Evolutionary conservation across 2,329 filamentous ascomycete genomes (phyloP), one percentile per base, ranked within the genome.

Genomic region (Fusarium brevicatenulatum): DNA sequence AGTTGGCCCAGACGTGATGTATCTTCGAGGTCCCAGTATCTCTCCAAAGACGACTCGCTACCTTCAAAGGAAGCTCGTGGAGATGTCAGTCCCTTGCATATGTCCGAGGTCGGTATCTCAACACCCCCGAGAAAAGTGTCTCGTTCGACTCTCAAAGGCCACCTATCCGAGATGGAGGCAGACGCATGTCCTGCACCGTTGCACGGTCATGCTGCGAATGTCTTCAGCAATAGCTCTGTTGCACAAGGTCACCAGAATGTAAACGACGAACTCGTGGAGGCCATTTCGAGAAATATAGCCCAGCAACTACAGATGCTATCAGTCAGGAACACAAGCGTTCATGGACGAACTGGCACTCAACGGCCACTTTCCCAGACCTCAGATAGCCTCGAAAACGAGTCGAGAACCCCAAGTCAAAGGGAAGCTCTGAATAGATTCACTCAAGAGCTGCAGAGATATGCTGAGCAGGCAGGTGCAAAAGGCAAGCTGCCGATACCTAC

Each of bases 261-360:
- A 28, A 84, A 86, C 61, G 79, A 82, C 21, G 78, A 80, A 15
- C 80, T 84, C 19, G 83, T 85, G 68, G 83, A 85, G 63, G 83
- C 85, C 9, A 83, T 87, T 46, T 82, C 83, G 25, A 82, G 85
- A 58, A 84, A 81, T 46, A 78, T 87, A 37, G 81, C 80, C 10
- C 85, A 87, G 62, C 86, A 87, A 59, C 72, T 83, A 50, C 83
- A 82, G 4, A 67, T 87, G 36, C 80, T 84, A 44, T 82, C 81
- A 7, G 60, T 83, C 9, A 75, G 71, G 36, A 61, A 66, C 16
- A 34, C 49, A 39, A 12, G 46, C 23, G 43, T 34, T 30, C 30
- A 34, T 25, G 30, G 30, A 11, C 58, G 34, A n/a, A 52, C 44
- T 19, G 16, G 19, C 10, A 30, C 40, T 1, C 46, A 55, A 34